Base-by-base conservation (phyloP, 306 rosid genomes). In the Sesbania bispinosa region DNA sequence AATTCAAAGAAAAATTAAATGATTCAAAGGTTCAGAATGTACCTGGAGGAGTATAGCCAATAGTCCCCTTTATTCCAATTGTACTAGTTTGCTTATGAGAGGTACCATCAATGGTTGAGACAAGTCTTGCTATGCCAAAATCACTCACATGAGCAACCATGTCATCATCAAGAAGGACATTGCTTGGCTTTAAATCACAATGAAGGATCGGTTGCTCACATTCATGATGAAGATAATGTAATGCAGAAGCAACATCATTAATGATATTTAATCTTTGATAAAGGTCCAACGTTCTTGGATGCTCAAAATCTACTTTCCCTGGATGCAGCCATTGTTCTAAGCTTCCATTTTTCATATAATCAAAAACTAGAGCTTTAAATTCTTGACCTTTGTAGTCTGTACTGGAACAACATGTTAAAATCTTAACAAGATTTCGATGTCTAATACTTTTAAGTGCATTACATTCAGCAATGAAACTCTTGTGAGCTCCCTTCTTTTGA, bases 261-360 rank as follows among this genome's bases (percentile, higher is more conserved):
- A 60, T 62, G 30, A 81, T 71, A 50, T 76, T 76, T 5, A 76
- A 35, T 27, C 79, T 58, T 71, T 81, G 54, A 13, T 21, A 38
- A 23, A 81, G 67, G 2, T 42, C 16, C 21, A 76, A 14, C 5
- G 3, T 3, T 13, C 11, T 50, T 0, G 16, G 3, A 0, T 14
- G 53, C 14, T 39, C 15, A n/a, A n/a, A n/a, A n/a, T 3, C 3
- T 55, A 54, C 0, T 16, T 1, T 18, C 1, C 0, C 0, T 0
- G 69, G 70, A 54, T 80, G 74, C 3, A 80, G 1, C 84, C 84
- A 81, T 3, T 26, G 27, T 24, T 81, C 81, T n/a, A 81, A 71
- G 67, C 62, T 76, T 39, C 79, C 81, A 41, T 76, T 76, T 29
- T 11, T 24, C 81, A 81, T 65, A 47, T 33, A 67, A 5, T 50